These are phyloP conservation scores for Endothia cerciana DNA, from an alignment of 2,329 filamentous ascomycete species.

Conservation along the genomic window DNA sequence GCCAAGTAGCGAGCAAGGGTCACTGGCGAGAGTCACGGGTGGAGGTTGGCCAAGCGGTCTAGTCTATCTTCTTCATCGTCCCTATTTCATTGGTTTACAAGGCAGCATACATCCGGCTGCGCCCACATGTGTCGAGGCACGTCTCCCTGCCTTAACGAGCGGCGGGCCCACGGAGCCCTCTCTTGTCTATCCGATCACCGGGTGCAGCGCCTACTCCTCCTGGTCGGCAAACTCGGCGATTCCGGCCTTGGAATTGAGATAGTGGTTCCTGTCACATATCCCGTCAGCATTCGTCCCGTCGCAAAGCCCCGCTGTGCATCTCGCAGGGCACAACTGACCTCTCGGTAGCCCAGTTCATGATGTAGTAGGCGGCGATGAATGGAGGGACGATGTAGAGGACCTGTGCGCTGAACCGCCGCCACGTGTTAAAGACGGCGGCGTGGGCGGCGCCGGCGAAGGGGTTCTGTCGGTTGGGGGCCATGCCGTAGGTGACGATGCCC, in stretches of 20 bases:
- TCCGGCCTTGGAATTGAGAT: conserved; percentile 79
- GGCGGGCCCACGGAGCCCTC: background rate
- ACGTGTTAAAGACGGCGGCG: conserved; percentile 93
- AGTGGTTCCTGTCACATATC: conserved; percentile 70
- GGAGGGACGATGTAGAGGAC: conserved; percentile 88
- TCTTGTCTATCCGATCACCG: background rate
- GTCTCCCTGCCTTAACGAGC: background rate
- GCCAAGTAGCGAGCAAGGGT: too few relatives aligned
- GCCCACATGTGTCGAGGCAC: background rate
- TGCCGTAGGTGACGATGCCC: conserved; percentile 70
- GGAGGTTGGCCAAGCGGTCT: background rate
- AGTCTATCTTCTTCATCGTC: background rate
- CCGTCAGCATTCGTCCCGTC: conserved; percentile 28
- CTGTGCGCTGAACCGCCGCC: conserved; percentile 83
- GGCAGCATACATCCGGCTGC: conserved; percentile 3
- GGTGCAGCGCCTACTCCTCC: conserved; percentile 43
- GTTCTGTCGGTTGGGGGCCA: conserved; percentile 88
- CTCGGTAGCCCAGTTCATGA: conserved; percentile 90
- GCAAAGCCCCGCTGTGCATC: background rate
- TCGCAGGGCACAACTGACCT: conserved; percentile 62
- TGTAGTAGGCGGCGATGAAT: conserved; percentile 75
- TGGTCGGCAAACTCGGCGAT: conserved; percentile 56
- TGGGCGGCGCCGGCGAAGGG: conserved; percentile 77
- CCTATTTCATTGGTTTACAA: background rate
- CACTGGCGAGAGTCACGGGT: background rate